Percentiles rank a stretch among this genome's conserved stretches.
phyloP scores from a whole-genome alignment of 1,139 yeast genomes.

The Groenewaldozyma auringiensis region DNA sequence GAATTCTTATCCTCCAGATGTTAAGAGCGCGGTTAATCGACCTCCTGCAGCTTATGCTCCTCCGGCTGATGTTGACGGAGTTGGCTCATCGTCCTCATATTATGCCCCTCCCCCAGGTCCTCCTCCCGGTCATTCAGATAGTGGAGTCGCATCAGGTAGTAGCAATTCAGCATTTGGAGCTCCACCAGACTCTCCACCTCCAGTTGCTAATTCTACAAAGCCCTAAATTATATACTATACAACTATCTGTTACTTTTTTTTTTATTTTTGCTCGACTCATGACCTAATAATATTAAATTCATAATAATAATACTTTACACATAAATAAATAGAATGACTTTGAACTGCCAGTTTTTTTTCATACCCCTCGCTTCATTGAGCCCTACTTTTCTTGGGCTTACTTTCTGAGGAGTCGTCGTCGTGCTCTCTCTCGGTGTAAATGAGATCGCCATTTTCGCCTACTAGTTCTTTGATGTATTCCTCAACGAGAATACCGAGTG shows the following conservation, averaged over 20 bases:
- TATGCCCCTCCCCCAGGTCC: constrained; percentile 10
- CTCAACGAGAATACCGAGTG: constrained; percentile 30
- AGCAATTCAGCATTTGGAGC: background rate
- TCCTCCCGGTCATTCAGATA: constrained; percentile 6
- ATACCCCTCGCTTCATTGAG: no score
- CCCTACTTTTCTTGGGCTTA: no score
- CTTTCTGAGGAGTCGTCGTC: no score
- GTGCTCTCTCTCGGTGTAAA: constrained; percentile 4
- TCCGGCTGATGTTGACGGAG: constrained; percentile 7
- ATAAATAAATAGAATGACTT: no score
- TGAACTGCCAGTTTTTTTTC: no score
- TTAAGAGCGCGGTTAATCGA: constrained; percentile 6
- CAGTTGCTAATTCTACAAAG: no score
- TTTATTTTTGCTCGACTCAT: no score
- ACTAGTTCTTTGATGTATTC: constrained; percentile 24
- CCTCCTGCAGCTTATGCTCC: constrained; percentile 10
- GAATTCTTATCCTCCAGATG: constrained; percentile 10
- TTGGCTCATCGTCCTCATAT: constrained; percentile 1
- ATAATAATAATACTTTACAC: no score
- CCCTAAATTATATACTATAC: no score
- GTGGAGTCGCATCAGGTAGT: background rate
- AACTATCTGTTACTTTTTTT: no score
- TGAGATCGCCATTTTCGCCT: constrained; percentile 17
- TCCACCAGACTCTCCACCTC: background rate
- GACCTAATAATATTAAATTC: no score